Conservation (phyloP, 345 rosid species). For the Zanthoxylum bungeanum region DNA sequence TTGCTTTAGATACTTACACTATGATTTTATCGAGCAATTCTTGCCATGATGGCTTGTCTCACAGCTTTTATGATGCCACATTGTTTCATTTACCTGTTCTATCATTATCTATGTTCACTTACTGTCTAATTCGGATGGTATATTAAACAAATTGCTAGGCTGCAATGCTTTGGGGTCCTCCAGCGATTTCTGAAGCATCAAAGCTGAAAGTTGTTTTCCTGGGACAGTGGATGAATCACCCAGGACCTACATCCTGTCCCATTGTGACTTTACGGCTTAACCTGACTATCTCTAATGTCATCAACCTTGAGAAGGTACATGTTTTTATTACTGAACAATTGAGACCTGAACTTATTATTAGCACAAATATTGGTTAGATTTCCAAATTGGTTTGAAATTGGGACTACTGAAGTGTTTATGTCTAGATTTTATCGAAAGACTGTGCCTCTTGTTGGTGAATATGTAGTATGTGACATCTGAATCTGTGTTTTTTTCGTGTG, state of each 20-base stretch:
- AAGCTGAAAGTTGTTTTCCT: constrained; percentile 69
- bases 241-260: constrained; percentile 79
- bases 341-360: not conserved
- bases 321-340: not conserved
- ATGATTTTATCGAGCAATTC: not conserved
- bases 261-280: constrained; percentile 88
- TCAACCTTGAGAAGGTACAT: constrained; percentile 68
- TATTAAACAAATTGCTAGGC: constrained; percentile 39
- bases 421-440: not conserved
- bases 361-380: not conserved
- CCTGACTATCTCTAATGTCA: constrained; percentile 74
- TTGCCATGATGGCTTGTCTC: not conserved
- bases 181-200: constrained; percentile 80
- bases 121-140: constrained; percentile 7
- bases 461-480: not conserved
- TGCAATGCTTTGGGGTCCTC: constrained; percentile 66
- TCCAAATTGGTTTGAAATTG: not conserved
- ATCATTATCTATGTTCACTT: constrained; percentile 2
- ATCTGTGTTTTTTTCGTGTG: not conserved
- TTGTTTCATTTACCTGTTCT: not conserved
- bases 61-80: not conserved
- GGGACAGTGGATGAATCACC: constrained; percentile 49
- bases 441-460: not conserved
- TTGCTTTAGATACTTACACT: not conserved
- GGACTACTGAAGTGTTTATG: not conserved